phyloP scores from a whole-genome alignment of 805 yeast genomes.

The Diddensiella transvaalensis region DNA sequence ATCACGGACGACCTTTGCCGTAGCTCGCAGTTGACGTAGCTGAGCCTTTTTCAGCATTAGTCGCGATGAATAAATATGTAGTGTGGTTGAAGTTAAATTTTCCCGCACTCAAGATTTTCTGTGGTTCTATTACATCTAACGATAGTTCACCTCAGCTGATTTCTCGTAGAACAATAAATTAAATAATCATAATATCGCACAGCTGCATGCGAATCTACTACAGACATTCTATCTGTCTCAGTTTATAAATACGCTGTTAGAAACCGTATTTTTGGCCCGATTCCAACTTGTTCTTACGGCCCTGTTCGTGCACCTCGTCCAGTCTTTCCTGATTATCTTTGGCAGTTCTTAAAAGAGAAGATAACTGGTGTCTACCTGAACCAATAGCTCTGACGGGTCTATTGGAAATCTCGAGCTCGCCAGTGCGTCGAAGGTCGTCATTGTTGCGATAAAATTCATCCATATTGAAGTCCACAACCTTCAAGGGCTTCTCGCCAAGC shows the following conservation, averaged over 20 bases:
- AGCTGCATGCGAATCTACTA: too few species aligned
- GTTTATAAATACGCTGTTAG: slow-evolving; percentile 9
- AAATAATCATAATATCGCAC: too few species aligned
- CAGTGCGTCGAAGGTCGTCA: slow-evolving; percentile 31
- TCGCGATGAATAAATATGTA: too few species aligned
- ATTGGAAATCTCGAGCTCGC: slow-evolving; percentile 32
- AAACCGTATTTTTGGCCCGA: slow-evolving; percentile 32
- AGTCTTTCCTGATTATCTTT: slow-evolving; percentile 32
- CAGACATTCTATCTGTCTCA: too few species aligned
- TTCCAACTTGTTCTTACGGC: slow-evolving; percentile 26
- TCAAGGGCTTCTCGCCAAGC: slow-evolving; percentile 10
- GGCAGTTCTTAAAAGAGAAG: slow-evolving; percentile 31
- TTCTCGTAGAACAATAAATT: too few species aligned
- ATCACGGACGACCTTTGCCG: too few species aligned
- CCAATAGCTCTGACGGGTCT: slow-evolving; percentile 31
- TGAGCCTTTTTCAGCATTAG: too few species aligned
- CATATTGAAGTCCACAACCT: slow-evolving; percentile 38
- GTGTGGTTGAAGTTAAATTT: neutral
- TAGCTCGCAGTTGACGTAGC: too few species aligned
- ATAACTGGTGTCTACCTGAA: slow-evolving; percentile 35
- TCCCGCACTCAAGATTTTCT: neutral
- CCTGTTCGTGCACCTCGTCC: slow-evolving; percentile 31
- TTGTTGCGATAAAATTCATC: slow-evolving; percentile 39
- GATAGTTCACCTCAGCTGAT: too few species aligned
- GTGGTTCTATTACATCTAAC: too few species aligned